A percentile compares a stretch with the other conserved stretches of the same genome.
Conservation (phyloP, 768 basidiomycete species). For the Naematelia aurantialba region DNA sequence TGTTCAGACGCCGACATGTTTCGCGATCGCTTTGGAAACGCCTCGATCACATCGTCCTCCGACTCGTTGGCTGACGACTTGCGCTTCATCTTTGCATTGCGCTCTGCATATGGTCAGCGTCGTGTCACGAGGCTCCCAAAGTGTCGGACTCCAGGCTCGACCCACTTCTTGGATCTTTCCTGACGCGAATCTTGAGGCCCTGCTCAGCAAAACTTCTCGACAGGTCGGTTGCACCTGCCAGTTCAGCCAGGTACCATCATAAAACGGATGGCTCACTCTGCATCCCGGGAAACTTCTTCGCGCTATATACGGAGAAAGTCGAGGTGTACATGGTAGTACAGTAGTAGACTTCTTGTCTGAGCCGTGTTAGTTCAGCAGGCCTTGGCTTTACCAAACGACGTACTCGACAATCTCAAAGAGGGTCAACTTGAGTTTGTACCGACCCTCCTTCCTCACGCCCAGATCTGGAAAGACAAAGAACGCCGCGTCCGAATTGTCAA, state of each 20-base stretch:
- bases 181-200: constrained; percentile 89
- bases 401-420: constrained; percentile 90
- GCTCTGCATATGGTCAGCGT: constrained; percentile 6
- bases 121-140: too few relatives aligned
- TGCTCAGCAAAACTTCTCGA: constrained; percentile 91
- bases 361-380: constrained; percentile 2
- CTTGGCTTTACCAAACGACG: constrained; percentile 47
- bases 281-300: constrained; percentile 96
- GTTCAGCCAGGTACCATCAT: constrained; percentile 11
- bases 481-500: constrained; percentile 65
- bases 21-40: constrained; percentile 5
- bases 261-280: constrained; percentile 61
- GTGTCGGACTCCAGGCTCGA: neutral
- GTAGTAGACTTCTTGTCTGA: constrained; percentile 65
- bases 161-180: constrained; percentile 61
- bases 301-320: constrained; percentile 89
- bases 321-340: constrained; percentile 85
- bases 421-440: constrained; percentile 71
- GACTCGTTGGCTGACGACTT: neutral
- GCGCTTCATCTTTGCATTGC: neutral
- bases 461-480: constrained; percentile 97
- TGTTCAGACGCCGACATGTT: neutral
- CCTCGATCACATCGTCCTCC: constrained; percentile 2
- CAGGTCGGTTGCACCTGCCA: constrained; percentile 74
- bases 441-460: constrained; percentile 85